Evolutionary conservation across 192 early-diverging fungal species (phyloP).

Genomic region (Coemansia brasiliensis): DNA sequence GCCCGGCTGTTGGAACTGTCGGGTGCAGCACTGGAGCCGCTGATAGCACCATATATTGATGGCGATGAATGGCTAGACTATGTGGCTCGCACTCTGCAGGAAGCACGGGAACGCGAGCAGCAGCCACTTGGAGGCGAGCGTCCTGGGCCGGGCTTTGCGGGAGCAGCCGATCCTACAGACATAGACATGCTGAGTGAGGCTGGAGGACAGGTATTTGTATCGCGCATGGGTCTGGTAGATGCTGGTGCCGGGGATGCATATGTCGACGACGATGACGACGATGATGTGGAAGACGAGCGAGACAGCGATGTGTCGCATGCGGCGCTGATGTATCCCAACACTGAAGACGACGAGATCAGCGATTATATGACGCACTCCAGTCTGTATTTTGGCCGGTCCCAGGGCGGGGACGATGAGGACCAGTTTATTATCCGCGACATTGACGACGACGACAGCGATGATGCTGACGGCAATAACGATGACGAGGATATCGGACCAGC

Average conservation of each 20-base stretch:
- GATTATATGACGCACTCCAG: conserved; percentile 17
- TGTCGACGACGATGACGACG: conserved; percentile 33
- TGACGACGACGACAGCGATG: conserved; percentile 26
- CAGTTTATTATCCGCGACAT: conserved; percentile 42
- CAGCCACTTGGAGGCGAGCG: conserved; percentile 54
- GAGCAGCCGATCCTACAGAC: conserved; percentile 10
- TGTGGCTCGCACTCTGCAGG: conserved; percentile 40
- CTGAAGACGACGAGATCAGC: conserved; percentile 29
- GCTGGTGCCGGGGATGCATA: conserved; percentile 22
- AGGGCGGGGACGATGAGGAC: conserved; percentile 31
- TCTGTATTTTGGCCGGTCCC: conserved; percentile 32
- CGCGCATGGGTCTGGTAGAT: conserved; percentile 49
- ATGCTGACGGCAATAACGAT: conserved; percentile 14
- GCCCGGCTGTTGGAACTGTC: conserved; percentile 83
- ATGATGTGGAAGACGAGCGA: conserved; percentile 30
- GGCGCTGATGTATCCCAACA: conserved; percentile 22
- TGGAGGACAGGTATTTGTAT: conserved; percentile 47
- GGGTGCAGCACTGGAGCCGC: conserved; percentile 41
- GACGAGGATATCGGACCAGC: conserved; percentile 40
- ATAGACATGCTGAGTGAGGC: conserved; percentile 22
- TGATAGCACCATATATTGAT: conserved; percentile 47
- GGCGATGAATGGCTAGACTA: conserved; percentile 56
- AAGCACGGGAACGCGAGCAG: conserved; percentile 46
- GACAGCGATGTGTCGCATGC: conserved; percentile 27
- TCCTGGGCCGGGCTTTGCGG: conserved; percentile 21